A percentile compares a stretch with the other conserved stretches of the same genome.
Evolutionary conservation across 2,329 filamentous ascomycete genomes (phyloP).

Genomic region (Penicillium sp.): DNA sequence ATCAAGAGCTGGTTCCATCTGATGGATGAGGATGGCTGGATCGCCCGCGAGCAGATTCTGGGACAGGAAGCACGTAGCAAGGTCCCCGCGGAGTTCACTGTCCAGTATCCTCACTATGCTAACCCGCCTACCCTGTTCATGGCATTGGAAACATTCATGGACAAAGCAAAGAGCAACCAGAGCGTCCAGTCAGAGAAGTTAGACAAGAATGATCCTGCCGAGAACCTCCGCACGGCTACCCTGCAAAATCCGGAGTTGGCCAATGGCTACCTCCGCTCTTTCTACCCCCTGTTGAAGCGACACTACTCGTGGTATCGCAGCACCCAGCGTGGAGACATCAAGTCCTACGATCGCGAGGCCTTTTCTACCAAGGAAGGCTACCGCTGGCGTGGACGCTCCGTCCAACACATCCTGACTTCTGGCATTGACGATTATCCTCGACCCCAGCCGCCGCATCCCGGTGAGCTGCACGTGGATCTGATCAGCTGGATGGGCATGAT

Average conservation of each 20-base stretch:
- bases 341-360: constrained; percentile 86
- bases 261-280: constrained; percentile 71
- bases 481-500: constrained; percentile 98
- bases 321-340: constrained; percentile 89
- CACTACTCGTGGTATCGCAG: constrained; percentile 96
- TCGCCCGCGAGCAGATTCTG: constrained; percentile 93
- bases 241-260: constrained; percentile 72
- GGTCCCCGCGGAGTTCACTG: constrained; percentile 89
- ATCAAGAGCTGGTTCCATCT: constrained; percentile 94
- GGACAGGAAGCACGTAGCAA: constrained; percentile 92
- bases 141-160: constrained; percentile 81
- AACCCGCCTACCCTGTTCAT: constrained; percentile 96
- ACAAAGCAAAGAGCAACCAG: constrained; percentile 68
- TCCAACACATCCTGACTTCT: constrained; percentile 86
- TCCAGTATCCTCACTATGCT: constrained; percentile 96
- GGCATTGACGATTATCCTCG: constrained; percentile 97
- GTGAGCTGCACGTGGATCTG: constrained; percentile 92
- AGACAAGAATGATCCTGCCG: constrained; percentile 38
- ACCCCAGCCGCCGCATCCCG: constrained; percentile 89
- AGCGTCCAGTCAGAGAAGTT: constrained; percentile 35
- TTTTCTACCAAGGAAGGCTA: constrained; percentile 92
- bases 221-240: constrained; percentile 66
- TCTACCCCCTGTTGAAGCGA: constrained; percentile 85
- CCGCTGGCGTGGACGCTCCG: constrained; percentile 89
- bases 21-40: constrained; percentile 98